phyloP scores from a whole-genome alignment of 768 basidiomycete species.

The Lactarius psammicola region DNA sequence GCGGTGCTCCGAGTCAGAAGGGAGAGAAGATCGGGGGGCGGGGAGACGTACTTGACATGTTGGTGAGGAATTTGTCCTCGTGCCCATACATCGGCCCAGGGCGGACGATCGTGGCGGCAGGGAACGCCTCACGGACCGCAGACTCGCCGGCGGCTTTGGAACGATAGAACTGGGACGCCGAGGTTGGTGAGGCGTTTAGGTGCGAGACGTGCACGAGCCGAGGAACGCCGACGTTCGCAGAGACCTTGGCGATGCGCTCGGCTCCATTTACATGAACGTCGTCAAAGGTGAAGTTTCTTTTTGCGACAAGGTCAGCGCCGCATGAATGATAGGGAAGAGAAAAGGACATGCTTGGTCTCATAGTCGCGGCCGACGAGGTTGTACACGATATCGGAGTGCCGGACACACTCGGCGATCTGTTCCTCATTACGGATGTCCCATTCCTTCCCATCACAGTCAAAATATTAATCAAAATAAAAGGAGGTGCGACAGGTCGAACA shows the following conservation, averaged over 20 bases:
- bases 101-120: slow-evolving; percentile 81
- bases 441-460: slow-evolving; percentile 54
- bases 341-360: slow-evolving; percentile 78
- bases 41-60: slow-evolving; percentile 73
- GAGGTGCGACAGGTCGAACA: slow-evolving; percentile 21
- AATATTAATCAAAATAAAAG: slow-evolving; percentile 2
- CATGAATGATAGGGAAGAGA: neutral
- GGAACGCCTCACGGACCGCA: slow-evolving; percentile 79
- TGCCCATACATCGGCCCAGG: slow-evolving; percentile 88
- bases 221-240: slow-evolving; percentile 71
- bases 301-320: neutral
- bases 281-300: slow-evolving; percentile 85
- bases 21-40: slow-evolving; percentile 26
- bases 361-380: slow-evolving; percentile 94
- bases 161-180: slow-evolving; percentile 79
- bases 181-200: slow-evolving; percentile 79
- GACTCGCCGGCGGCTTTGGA: slow-evolving; percentile 90
- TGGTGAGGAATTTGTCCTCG: slow-evolving; percentile 92
- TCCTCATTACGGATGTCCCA: slow-evolving; percentile 91
- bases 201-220: slow-evolving; percentile 95
- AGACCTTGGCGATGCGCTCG: slow-evolving; percentile 79
- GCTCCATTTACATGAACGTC: slow-evolving; percentile 84
- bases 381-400: slow-evolving; percentile 95
- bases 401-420: slow-evolving; percentile 89
- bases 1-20: slow-evolving; percentile 12